Conservation (phyloP, 768 basidiomycete species). For the Ephemerocybe angulata region DNA sequence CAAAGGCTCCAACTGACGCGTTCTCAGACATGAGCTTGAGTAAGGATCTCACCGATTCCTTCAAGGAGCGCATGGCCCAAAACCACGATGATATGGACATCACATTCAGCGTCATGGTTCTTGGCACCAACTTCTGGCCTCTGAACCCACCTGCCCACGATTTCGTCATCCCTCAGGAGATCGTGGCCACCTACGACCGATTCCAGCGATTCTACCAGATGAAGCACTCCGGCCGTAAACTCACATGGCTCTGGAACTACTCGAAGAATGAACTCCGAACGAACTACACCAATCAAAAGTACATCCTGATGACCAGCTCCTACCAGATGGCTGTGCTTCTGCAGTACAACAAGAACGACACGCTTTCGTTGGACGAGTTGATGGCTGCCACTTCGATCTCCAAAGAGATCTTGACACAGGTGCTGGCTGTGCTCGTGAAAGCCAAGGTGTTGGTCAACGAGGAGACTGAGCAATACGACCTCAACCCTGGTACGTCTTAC, state of each 20-base stretch:
- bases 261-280: slow-evolving; percentile 96
- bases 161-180: slow-evolving; percentile 85
- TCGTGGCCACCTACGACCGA: slow-evolving; percentile 82
- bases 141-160: slow-evolving; percentile 79
- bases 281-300: slow-evolving; percentile 91
- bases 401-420: slow-evolving; percentile 75
- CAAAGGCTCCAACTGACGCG: slow-evolving; percentile 93
- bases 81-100: slow-evolving; percentile 84
- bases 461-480: slow-evolving; percentile 83
- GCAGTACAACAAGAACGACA: slow-evolving; percentile 91
- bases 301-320: slow-evolving; percentile 91
- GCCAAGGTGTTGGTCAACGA: slow-evolving; percentile 87
- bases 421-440: slow-evolving; percentile 69
- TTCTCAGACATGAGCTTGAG: slow-evolving; percentile 98
- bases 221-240: slow-evolving; percentile 90
- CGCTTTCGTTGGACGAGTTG: slow-evolving; percentile 77
- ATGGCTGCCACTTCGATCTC: slow-evolving; percentile 73
- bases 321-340: slow-evolving; percentile 94
- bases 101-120: slow-evolving; percentile 89
- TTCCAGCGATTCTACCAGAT: slow-evolving; percentile 92
- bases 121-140: slow-evolving; percentile 97
- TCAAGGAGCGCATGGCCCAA: slow-evolving; percentile 89
- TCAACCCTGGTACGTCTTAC: slow-evolving; percentile 62
- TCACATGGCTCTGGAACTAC: slow-evolving; percentile 99
- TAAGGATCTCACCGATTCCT: slow-evolving; percentile 92